Evolutionary conservation across 129 eudicot genomes (phyloP), one percentile per base, ranked within the genome.

Genomic region (Tagetes erecta): DNA sequence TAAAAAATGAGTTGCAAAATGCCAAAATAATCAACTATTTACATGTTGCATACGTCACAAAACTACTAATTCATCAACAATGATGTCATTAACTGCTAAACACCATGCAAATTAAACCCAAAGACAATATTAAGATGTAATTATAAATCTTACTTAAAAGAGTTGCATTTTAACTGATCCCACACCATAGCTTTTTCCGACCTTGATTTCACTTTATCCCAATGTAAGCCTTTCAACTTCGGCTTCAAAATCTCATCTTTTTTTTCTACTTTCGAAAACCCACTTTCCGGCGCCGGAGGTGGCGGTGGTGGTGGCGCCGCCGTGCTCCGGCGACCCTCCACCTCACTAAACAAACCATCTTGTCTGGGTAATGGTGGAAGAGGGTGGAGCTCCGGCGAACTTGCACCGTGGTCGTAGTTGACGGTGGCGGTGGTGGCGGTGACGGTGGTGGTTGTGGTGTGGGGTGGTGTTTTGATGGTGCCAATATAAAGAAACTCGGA

Each of bases 321-420:
- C 45, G 82, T 66, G 38, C 8, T 33, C 51, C 44, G 66, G 45
- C 47, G 74, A 10, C 75, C 74, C 44, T 78, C 84, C 13, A 77
- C 85, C 27, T 78, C 84, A 14, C 68, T 46, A 0, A 46, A 8
- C 10, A 3, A 8, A 9, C 52, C 10, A 35, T 73, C 73, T 14
- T 71, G 85, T 9, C 87, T 90, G 11, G 96, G 98, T 69, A 94
- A 62, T 0, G 98, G 98, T 35, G 98, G 98, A 0, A 94, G 86
- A 1, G 98, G 97, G 46, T 76, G 96, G 80, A 94, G 91, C 86
- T 94, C 97, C 57, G 98, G 98, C 14, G 98, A 94, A 35, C 88
- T 91, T 42, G 83, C 78, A n/a, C 67, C 73, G n/a, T 69, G 74
- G 60, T 82, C 86, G 12, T 56, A 55, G n/a, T 35, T 6, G 38